Evolutionary conservation across 768 basidiomycete genomes (phyloP), one percentile per base, ranked within the genome.

Genomic region (Leccinum obscurum): DNA sequence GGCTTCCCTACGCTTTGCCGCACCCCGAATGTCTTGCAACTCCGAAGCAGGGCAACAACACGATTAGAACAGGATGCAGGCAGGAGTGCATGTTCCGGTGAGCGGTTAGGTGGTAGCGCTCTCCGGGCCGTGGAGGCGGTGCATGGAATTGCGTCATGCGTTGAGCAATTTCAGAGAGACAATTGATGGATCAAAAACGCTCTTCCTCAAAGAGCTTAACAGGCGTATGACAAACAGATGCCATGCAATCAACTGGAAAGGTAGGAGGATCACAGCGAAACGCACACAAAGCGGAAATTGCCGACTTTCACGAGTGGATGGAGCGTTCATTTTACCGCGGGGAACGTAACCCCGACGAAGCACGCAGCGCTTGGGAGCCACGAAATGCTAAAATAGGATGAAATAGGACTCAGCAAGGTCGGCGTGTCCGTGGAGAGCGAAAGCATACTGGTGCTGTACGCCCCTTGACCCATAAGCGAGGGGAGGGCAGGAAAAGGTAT

Each of bases 141-240:
- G 70, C 35, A 30, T 20, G 37, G 1, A 10, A 71, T 72, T 56
- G 53, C 70, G 71, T 72, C 70, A 72, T 68, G 52, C 49, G 30
- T 5, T 62, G 55, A 49, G 58, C 65, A 59, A 61, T 32, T 64
- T 53, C 56, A 72, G 67, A 65, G 50, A 56, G 64, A 51, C 14
- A 48, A 59, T 59, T 67, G 67, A 70, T 72, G 32, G 66, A 72
- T 70, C 67, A 70, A 64, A 62, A 71, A 70, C 64, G 55, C 61
- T 71, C 64, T 66, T 71, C 60, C 62, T 67, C 65, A 68, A 71
- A 71, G 69, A 67, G 70, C 56, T 62, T 72, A 72, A 72, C 69
- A 60, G 59, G 52, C 55, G 65, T 26, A 64, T 62, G 64, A 62
- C 63, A 60, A 62, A 30, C 51, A 64, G 61, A 54, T 44, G 57